These are phyloP conservation scores for Phaeosphaeriaceae sp. DNA, from an alignment of 2,329 filamentous ascomycete species.

Conservation along the genomic window DNA sequence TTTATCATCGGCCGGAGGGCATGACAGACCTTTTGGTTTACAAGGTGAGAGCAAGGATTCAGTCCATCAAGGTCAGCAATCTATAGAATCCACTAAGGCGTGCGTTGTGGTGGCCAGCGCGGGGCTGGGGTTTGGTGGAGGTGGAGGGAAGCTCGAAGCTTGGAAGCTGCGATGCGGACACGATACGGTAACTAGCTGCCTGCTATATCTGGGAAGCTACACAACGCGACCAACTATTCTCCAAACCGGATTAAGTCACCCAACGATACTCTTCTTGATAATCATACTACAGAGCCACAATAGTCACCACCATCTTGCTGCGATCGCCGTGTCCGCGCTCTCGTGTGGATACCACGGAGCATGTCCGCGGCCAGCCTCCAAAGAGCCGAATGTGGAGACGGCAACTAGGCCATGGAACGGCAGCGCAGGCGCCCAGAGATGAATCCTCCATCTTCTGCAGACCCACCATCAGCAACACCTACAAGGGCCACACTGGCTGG, in stretches of 20 bases:
- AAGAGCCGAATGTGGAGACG: constrained; percentile 6
- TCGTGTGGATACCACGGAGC: not conserved
- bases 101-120: not conserved
- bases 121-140: not conserved
- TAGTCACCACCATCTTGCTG: not conserved
- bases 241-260: not conserved
- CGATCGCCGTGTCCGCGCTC: not conserved
- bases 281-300: too few species aligned
- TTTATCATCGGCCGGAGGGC: not conserved
- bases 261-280: too few species aligned
- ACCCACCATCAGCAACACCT: constrained; percentile 35
- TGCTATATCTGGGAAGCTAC: not conserved
- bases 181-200: not conserved
- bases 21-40: not conserved
- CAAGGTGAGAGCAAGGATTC: not conserved
- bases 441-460: constrained; percentile 3
- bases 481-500: constrained; percentile 42
- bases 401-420: constrained; percentile 3
- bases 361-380: not conserved
- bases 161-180: not conserved
- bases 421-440: constrained; percentile 1
- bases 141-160: constrained; percentile 2
- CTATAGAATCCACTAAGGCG: not conserved
- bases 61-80: not conserved
- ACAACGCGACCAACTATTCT: not conserved